phyloP scores from a whole-genome alignment of 2,329 filamentous ascomycete species.

The Ustulina deusta region DNA sequence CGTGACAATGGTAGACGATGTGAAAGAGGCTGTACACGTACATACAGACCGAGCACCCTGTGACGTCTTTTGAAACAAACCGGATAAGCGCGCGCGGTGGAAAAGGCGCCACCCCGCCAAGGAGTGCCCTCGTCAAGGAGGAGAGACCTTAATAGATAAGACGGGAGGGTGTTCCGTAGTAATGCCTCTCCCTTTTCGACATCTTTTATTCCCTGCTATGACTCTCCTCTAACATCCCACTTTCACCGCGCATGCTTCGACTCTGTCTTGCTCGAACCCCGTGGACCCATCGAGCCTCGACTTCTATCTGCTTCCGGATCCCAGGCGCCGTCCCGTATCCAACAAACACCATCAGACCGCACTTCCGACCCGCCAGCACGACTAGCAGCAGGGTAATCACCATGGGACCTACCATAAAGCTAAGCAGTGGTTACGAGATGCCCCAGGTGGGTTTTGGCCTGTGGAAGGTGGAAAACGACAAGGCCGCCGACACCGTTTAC shows the following conservation, averaged over 20 bases:
- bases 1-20: constrained; percentile 16
- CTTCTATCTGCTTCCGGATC: constrained; percentile 18
- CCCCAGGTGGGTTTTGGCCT: constrained; percentile 81
- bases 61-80: constrained; percentile 37
- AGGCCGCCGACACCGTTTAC: constrained; percentile 81
- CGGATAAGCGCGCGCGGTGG: constrained; percentile 33
- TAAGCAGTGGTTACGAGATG: constrained; percentile 76
- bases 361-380: constrained; percentile 8
- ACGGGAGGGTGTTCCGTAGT: constrained; percentile 7
- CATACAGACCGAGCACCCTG: constrained; percentile 24
- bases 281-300: constrained; percentile 30
- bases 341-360: constrained; percentile 7
- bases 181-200: constrained; percentile 7
- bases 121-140: constrained; percentile 1
- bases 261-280: constrained; percentile 13
- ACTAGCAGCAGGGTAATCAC: constrained; percentile 16
- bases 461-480: constrained; percentile 84
- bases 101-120: constrained; percentile 27
- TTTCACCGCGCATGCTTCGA: constrained; percentile 25
- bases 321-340: not conserved
- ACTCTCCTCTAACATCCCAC: not conserved
- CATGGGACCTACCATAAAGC: constrained; percentile 65
- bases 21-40: constrained; percentile 27
- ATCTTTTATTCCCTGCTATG: constrained; percentile 1
- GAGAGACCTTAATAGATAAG: constrained; percentile 26